Evolutionary conservation across 495 filamentous ascomycete species (phyloP), one percentile per base, ranked within the genome.

Genomic region (Lepraria neglecta): DNA sequence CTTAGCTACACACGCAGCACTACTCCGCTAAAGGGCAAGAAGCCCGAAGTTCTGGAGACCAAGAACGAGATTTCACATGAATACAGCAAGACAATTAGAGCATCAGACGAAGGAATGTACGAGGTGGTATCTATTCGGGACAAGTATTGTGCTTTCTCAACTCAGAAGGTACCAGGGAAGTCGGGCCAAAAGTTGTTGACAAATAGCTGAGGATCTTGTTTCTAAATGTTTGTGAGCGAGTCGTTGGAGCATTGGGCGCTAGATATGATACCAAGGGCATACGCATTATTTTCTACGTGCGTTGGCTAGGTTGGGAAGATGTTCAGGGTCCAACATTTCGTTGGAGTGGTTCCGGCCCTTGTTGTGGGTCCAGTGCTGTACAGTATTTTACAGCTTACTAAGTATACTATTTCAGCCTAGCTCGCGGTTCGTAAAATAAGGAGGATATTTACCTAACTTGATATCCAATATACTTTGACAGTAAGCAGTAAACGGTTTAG

Each of bases 41-140:
- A 84, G 69, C 78, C 86, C 7, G 80, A 86, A 69, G 81, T 98
- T 19, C 76, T 97, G 24, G 94, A 97, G 73, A 95, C 91, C 66
- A 84, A 88, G 66, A 90, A 91, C 62, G 89, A 94, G 60, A 83
- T 87, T 7, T 91, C 87, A 27, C 80, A 92, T 61, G 89, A 91
- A 62, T 81, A 90, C 69, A 85, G 76, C 64, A 90, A 92, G 76
- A 85, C 84, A 24, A 82, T 96, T 63, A 82, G 81, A 68, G 91
- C 90, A 15, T 89, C 84, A 47, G 89, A 95, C 68, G 94, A 97
- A 76, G 94, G 94, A 31, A 95, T 90, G 54, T 98, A 98, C 65
- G 94, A 98, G 75, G 95, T 97, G 14, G 87, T 96, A 56, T 85
- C 89, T 6, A 95, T 98, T 72, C 91, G 90, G 79, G 94, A 98